Evolutionary conservation across 176 grass and related monocot species (phyloP), one percentile per base, ranked within the genome.

Genomic region (Oryza glumipatula): DNA sequence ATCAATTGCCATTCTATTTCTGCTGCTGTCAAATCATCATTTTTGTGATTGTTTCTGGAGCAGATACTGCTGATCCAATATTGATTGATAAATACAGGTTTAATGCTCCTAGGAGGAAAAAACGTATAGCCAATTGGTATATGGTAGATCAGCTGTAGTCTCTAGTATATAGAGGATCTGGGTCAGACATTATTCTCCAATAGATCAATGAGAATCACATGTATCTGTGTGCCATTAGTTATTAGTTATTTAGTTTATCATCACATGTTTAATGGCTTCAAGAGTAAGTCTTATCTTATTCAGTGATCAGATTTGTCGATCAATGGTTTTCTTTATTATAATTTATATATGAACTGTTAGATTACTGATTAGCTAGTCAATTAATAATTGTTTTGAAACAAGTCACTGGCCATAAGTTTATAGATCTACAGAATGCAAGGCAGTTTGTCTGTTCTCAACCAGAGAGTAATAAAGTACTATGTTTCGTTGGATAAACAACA

Each of bases 1-100:
- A 47, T 22, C 51, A 3, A 43, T 49, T 64, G 22, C 26, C 47
- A 79, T 86, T 26, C 49, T 24, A 79, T 69, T 70, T 82, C 68
- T 41, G 49, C 9, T 74, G 68, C 4, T 9, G 1, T 21, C 24
- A n/a, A 79, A 28, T 46, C 11, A 32, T 67, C 47, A 5, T 76
- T 73, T 54, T 26, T 19, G 7, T 51, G 10, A 44, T 41, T 1
- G 3, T 46, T 67, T 46, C 23, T 17, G 13, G 10, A 19, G 16
- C 21, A 58, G 38, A 58, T 23, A 21, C 9, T 65, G 19, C 3
- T 24, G 6, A 4, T 0, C 8, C 35, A 13, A 35, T 67, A 16
- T 10, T 39, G 13, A 11, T 47, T 66, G 1, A 7, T 39, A 49
- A 49, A 13, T 49, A 49, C 12, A 49, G 47, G 47, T 49, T 49